Conservation (phyloP, 78 protist genomes). For the Chrysochromulina parva region DNA sequence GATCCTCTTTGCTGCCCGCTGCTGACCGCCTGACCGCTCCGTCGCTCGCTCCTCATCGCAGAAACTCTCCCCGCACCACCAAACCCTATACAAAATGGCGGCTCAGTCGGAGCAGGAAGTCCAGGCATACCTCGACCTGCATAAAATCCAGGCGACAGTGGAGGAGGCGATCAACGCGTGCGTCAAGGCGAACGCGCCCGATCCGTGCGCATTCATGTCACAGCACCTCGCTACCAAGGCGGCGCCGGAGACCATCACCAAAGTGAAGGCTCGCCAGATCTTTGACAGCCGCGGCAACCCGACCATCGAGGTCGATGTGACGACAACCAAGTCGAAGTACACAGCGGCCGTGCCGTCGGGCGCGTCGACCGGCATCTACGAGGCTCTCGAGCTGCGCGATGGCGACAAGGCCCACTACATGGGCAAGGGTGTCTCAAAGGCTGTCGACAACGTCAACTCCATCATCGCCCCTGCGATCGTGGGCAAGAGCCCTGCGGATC, state of each 20-base stretch:
- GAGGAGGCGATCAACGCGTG: constrained; percentile 25
- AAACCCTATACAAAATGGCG: background rate
- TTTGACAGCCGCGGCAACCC: constrained; percentile 87
- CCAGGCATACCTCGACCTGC: background rate
- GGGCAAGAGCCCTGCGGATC: constrained; percentile 81
- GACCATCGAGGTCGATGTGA: constrained; percentile 59
- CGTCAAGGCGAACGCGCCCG: background rate
- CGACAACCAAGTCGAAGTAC: constrained; percentile 54
- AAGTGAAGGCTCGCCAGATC: constrained; percentile 80
- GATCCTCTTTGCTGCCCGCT: too few species aligned
- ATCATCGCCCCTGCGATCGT: constrained; percentile 85
- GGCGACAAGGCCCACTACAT: constrained; percentile 78
- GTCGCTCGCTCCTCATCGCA: too few species aligned
- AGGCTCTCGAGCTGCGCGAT: constrained; percentile 90
- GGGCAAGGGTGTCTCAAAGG: constrained; percentile 96
- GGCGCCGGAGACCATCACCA: constrained; percentile 34
- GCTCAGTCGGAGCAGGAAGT: background rate
- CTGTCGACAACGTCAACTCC: constrained; percentile 88
- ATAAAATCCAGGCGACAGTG: background rate
- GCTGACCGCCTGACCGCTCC: too few species aligned
- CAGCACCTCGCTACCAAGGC: background rate
- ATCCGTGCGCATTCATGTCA: background rate
- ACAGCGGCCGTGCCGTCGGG: constrained; percentile 98
- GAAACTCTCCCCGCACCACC: too few species aligned
- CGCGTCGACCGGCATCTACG: constrained; percentile 98